Evolutionary conservation across 2,329 filamentous ascomycete genomes (phyloP).

Genomic region (Coniochaeta pulveracea): DNA sequence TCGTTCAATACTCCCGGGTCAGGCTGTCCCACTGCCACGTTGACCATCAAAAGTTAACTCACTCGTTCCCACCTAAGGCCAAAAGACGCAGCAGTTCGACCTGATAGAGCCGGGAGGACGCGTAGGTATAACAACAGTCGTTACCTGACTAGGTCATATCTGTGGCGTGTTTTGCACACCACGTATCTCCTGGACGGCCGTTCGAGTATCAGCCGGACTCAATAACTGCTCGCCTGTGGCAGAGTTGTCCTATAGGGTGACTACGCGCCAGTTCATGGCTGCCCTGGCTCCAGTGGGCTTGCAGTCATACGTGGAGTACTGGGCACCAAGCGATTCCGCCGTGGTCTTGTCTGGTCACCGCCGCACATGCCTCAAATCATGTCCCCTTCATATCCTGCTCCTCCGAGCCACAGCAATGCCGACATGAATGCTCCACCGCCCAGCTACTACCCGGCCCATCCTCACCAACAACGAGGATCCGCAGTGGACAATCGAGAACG

Average conservation of each 20-base stretch:
- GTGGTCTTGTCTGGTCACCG: conserved; percentile 15
- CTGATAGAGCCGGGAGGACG: conserved; percentile 11
- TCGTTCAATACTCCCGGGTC: too few relatives aligned
- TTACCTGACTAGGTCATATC: too few relatives aligned
- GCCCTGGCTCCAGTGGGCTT: conserved; percentile 19
- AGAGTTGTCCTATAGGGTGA: conserved; percentile 10
- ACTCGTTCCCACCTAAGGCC: conserved; percentile 6
- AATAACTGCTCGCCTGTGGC: conserved; percentile 4
- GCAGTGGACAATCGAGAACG: conserved; percentile 20
- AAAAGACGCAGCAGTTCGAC: conserved; percentile 10
- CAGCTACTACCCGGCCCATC: conserved; percentile 21
- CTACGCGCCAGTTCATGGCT: conserved; percentile 28
- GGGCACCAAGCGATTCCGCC: conserved; percentile 17
- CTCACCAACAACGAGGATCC: conserved; percentile 18
- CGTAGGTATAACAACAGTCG: too few relatives aligned
- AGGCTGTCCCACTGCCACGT: too few relatives aligned
- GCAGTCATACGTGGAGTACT: conserved; percentile 20
- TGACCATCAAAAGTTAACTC: not conserved
- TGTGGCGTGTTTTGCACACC: conserved; percentile 1
- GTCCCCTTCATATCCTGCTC: conserved; percentile 36
- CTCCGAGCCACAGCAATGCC: conserved; percentile 26
- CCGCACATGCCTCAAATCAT: conserved; percentile 29
- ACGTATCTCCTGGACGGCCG: not conserved
- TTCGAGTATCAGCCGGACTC: too few relatives aligned
- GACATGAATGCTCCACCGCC: conserved; percentile 29